Evolutionary conservation across 306 rosid genomes (phyloP), one percentile per base, ranked within the genome.

Genomic region (Acacia confusa): DNA sequence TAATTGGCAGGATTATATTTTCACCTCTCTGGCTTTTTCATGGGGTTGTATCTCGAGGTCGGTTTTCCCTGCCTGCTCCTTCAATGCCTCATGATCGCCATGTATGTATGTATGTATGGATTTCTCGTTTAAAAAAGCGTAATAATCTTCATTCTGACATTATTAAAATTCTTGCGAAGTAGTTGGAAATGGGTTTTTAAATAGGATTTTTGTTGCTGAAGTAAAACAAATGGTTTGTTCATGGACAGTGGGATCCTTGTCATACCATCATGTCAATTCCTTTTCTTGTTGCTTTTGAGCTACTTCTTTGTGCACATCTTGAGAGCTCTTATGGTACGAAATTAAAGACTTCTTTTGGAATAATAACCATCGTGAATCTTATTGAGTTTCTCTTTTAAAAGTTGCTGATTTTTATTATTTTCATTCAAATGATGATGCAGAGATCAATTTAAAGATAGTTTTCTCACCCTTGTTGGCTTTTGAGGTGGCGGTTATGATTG

Each of bases 61-160:
- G 98, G 82, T 92, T 95, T 84, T 92, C 98, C 50, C 70, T 95
- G 87, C 97, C 98, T 16, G 95, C 98, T 87, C 97, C 98, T 61
- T 63, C 91, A 2, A 72, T 83, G 81, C 97, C 98, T 86, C 88
- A 91, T 81, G 97, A 81, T 83, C 94, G 95, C 70, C 86, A 86
- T 81, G 97, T 34, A 34, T 34, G 38, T 32, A 32, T 32, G 34
- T 32, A 1, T 32, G 34, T 1, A 32, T 32, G 30, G 1, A 28
- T 28, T 65, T 77, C 71, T 64, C 9, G 11, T 55, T 8, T 67
- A 52, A 75, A 82, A 64, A 70, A 48, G 4, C 34, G 34, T 32
- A 32, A 32, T 75, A 65, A 68, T 82, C 36, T 69, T 55, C 80
- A 65, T 74, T 60, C 38, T 19, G 32, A 7, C 60, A 15, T 70